A percentile compares a stretch with the other conserved stretches of the same genome.
phyloP scores from a whole-genome alignment of 768 basidiomycete genomes.

The Lentinula lateritia region DNA sequence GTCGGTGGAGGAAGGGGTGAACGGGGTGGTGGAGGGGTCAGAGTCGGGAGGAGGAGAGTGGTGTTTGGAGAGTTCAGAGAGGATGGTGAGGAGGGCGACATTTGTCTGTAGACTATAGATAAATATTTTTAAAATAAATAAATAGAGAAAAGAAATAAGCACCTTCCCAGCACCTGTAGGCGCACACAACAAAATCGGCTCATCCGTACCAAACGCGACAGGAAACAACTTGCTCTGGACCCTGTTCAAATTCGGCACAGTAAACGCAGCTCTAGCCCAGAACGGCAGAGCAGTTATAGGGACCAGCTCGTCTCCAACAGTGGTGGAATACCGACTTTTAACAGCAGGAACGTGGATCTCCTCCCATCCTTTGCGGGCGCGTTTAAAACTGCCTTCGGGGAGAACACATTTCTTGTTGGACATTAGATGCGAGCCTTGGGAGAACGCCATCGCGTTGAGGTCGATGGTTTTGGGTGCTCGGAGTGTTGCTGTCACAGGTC shows the following conservation, averaged over 20 bases:
- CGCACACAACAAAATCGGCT: constrained; percentile 92
- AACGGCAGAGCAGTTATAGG: constrained; percentile 67
- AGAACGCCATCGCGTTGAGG: constrained; percentile 92
- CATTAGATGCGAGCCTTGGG: constrained; percentile 95
- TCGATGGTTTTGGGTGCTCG: constrained; percentile 76
- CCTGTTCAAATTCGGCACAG: constrained; percentile 76
- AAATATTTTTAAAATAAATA: too few species aligned
- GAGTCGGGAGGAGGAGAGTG: constrained; percentile 48
- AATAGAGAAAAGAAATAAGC: too few species aligned
- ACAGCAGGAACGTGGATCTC: constrained; percentile 97
- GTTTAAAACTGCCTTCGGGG: constrained; percentile 96
- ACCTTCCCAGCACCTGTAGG: constrained; percentile 97
- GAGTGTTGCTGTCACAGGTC: too few species aligned
- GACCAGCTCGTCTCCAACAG: constrained; percentile 53
- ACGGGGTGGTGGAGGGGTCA: constrained; percentile 68
- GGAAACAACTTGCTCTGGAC: constrained; percentile 93
- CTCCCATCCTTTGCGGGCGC: constrained; percentile 93
- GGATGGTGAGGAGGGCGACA: constrained; percentile 92
- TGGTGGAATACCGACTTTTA: constrained; percentile 38
- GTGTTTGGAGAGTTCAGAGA: constrained; percentile 85
- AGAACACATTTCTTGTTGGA: constrained; percentile 98
- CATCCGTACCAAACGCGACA: constrained; percentile 89
- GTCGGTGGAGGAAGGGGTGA: constrained; percentile 43
- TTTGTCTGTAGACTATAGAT: constrained; percentile 50
- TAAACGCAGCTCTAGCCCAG: constrained; percentile 89